Evolutionary conservation across 768 basidiomycete genomes (phyloP), one percentile per base, ranked within the genome.

Genomic region (Suillus subaureus): DNA sequence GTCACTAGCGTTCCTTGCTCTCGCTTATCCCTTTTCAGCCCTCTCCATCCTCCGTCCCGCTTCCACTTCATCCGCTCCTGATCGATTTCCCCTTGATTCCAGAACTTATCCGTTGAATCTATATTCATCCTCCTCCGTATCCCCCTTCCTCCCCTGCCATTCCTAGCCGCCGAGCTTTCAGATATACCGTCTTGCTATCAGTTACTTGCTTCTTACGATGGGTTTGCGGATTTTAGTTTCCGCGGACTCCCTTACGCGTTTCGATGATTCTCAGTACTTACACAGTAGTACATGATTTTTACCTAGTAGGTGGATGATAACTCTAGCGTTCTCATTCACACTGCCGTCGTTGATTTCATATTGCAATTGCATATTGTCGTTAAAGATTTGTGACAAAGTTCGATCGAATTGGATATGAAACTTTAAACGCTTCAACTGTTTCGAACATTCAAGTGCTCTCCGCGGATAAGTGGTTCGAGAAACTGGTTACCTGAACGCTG

Each of bases 211-310:
- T 58, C 39, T 58, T 26, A 60, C 16, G 58, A 60, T 28, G 11
- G 31, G 58, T 60, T 42, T 42, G 58, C 74, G 73, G 73, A 77
- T 70, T 76, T 76, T 72, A 76, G 70, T 70, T 72, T 76, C 73
- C 76, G 75, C 76, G 64, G 64, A 23, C 58, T 28, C 58, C 64
- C 63, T 69, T 61, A 66, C 64, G 66, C 66, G 63, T 35, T 51
- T 66, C 65, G 18, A 73, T 61, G 74, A 71, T 64, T 68, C 68
- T 66, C 61, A 56, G 43, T 58, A 58, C 57, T 58, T 40, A 16
- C 37, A 39, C 26, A 58, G 57, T 60, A 60, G 58, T 60, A 60
- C 21, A 40, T 42, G 42, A 31, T 12, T 62, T 54, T 35, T 62
- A 62, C 47, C 42, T 67, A 70, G 66, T 67, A 70, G 64, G 69